Base-by-base conservation (phyloP, 1,139 yeast species). In the Suhomyces bribrorum region DNA sequence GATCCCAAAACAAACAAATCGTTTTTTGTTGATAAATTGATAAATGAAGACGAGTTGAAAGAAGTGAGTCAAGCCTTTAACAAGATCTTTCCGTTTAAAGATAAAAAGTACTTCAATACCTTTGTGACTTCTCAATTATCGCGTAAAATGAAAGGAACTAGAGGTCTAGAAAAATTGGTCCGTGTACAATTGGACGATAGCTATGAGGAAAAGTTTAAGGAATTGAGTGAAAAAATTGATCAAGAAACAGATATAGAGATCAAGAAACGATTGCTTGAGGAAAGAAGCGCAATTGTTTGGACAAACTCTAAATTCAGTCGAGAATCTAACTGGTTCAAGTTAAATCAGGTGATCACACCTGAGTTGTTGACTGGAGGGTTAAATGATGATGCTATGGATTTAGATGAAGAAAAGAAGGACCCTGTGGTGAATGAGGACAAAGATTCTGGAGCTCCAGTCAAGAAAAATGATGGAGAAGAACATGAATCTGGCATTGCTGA, bases 51-150 rank as follows among this genome's bases (percentile, higher is more conserved):
- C 4, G 67, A 65, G n/a, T 52, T 68, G 24, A 34, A 34, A 1
- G 40, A 40, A 9, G 45, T 35, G 5, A 35, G 51, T 11, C 56
- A 56, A 7, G 54, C 56, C 22, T 49, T 49, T 15, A 39, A 47
- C 4, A 31, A 47, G 2, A 40, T 56, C 2, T 53, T 56, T 9
- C 72, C 73, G 1, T 56, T 50, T 37, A 69, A 66, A 34, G 61
- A 51, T 17, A 64, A 62, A 45, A 54, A 62, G 33, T 71, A 70
- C 44, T 72, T 72, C 57, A 70, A 72, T 41, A 54, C 61, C 1
- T 71, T 63, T 45, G 73, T 64, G 6, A 71, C 77, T 1, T 76
- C 77, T 4, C 75, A 69, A 45, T 56, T 72, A 20, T 61, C 75
- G 0, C 53, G 75, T 26, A 63, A 62, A 41, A 71, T 72, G 76